Evolutionary conservation across 768 basidiomycete genomes (phyloP).

Genomic region (Termitomyces sp.): DNA sequence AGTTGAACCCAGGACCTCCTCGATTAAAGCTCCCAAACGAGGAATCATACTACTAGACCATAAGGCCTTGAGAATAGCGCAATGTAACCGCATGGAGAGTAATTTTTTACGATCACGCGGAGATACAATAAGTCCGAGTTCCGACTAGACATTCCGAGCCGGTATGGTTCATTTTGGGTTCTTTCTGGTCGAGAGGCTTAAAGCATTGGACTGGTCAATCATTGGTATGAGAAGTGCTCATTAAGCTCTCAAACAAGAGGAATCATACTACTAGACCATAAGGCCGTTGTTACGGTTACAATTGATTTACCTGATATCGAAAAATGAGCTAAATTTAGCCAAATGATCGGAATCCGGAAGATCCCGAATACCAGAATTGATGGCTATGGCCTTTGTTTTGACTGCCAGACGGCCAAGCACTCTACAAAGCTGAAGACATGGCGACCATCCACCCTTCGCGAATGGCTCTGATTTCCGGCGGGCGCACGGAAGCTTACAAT

Average conservation of each 20-base stretch:
- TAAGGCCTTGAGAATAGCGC: conserved; percentile 1
- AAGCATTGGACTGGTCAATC: too few relatives aligned
- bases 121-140: too few relatives aligned
- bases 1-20: conserved; percentile 18
- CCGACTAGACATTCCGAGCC: too few relatives aligned
- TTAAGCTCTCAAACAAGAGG: conserved; percentile 10
- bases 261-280: conserved; percentile 16
- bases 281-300: not conserved
- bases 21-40: conserved; percentile 11
- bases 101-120: too few relatives aligned
- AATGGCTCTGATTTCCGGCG: conserved; percentile 14
- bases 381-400: too few relatives aligned
- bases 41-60: conserved; percentile 17
- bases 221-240: not conserved
- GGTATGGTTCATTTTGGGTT: too few relatives aligned
- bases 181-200: too few relatives aligned
- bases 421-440: conserved; percentile 1
- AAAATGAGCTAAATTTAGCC: not conserved
- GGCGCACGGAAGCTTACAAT: conserved; percentile 5
- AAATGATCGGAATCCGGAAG: not conserved
- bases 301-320: not conserved
- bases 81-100: too few relatives aligned
- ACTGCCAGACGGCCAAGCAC: not conserved
- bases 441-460: conserved; percentile 18
- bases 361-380: not conserved